A percentile compares a stretch with the other conserved stretches of the same genome.
phyloP scores from a whole-genome alignment of 805 yeast genomes.

The Candida manassasensis region DNA sequence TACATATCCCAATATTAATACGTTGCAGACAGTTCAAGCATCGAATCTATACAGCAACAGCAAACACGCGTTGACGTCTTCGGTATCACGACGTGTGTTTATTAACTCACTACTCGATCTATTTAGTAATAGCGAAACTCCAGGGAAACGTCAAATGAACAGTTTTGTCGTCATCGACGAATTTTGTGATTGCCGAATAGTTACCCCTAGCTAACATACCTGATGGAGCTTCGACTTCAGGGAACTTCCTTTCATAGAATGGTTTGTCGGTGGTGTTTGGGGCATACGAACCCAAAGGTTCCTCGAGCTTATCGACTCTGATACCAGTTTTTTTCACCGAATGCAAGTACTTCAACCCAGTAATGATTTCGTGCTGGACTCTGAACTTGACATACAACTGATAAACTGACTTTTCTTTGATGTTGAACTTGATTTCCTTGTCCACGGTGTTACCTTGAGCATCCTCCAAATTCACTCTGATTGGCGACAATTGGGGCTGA shows the following conservation, averaged over 20 bases:
- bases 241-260: slow-evolving; percentile 54
- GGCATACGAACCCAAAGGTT: slow-evolving; percentile 86
- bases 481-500: slow-evolving; percentile 50
- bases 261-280: slow-evolving; percentile 83
- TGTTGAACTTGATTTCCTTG: slow-evolving; percentile 62
- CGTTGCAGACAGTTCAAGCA: too few relatives aligned
- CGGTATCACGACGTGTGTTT: background rate
- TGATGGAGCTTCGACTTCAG: slow-evolving; percentile 79
- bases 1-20: too few relatives aligned
- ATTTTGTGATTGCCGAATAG: slow-evolving; percentile 75
- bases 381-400: slow-evolving; percentile 70
- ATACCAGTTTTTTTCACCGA: slow-evolving; percentile 83
- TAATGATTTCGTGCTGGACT: slow-evolving; percentile 85
- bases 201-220: slow-evolving; percentile 86
- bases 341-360: slow-evolving; percentile 85
- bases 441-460: slow-evolving; percentile 48
- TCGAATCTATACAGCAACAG: too few relatives aligned
- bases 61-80: too few relatives aligned
- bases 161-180: slow-evolving; percentile 79
- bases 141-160: slow-evolving; percentile 74
- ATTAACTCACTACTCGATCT: slow-evolving; percentile 10
- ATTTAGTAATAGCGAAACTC: slow-evolving; percentile 78
- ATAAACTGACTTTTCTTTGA: slow-evolving; percentile 75
- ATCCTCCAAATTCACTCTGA: slow-evolving; percentile 64
- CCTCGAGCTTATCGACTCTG: slow-evolving; percentile 79